phyloP scores from a whole-genome alignment of 2,329 filamentous ascomycete species.

The Xylaria sp. region DNA sequence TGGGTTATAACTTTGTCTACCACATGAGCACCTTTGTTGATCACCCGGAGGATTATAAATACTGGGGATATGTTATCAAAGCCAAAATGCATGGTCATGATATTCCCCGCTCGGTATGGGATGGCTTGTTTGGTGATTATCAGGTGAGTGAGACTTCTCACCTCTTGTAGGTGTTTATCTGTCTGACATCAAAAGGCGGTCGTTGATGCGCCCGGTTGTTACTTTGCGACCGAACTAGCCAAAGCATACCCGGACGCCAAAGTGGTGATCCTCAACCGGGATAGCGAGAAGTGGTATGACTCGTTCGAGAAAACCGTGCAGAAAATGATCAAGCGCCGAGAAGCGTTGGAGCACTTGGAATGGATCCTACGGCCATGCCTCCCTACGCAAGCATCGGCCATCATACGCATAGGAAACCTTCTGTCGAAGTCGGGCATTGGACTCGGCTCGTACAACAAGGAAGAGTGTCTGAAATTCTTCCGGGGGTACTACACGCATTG shows the following conservation, averaged over 20 bases:
- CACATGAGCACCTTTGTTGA: slow-evolving; percentile 28
- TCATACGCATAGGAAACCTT: slow-evolving; percentile 26
- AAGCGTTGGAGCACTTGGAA: slow-evolving; percentile 14
- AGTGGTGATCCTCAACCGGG: slow-evolving; percentile 29
- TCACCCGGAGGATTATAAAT: slow-evolving; percentile 14
- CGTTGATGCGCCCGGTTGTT: slow-evolving; percentile 24
- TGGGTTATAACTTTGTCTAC: slow-evolving; percentile 24
- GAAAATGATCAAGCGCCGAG: slow-evolving; percentile 20
- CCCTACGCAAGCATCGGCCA: slow-evolving; percentile 18
- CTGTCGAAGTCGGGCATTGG: slow-evolving; percentile 24
- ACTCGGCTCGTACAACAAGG: slow-evolving; percentile 22
- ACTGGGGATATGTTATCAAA: slow-evolving; percentile 19
- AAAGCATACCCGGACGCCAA: slow-evolving; percentile 28
- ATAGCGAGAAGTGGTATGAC: slow-evolving; percentile 27
- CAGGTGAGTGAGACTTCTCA: slow-evolving; percentile 2
- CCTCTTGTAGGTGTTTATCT: background rate
- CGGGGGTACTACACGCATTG: slow-evolving; percentile 24
- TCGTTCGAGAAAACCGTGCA: slow-evolving; percentile 27
- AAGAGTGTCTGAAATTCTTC: slow-evolving; percentile 24
- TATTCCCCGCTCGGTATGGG: slow-evolving; percentile 18
- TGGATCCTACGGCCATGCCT: slow-evolving; percentile 18
- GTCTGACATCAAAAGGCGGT: slow-evolving; percentile 15
- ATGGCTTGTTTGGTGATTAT: slow-evolving; percentile 18
- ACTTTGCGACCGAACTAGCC: slow-evolving; percentile 29
- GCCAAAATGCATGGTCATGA: slow-evolving; percentile 16